phyloP scores from a whole-genome alignment of 441 rosid genomes.

The Populus trichocarpa region DNA sequence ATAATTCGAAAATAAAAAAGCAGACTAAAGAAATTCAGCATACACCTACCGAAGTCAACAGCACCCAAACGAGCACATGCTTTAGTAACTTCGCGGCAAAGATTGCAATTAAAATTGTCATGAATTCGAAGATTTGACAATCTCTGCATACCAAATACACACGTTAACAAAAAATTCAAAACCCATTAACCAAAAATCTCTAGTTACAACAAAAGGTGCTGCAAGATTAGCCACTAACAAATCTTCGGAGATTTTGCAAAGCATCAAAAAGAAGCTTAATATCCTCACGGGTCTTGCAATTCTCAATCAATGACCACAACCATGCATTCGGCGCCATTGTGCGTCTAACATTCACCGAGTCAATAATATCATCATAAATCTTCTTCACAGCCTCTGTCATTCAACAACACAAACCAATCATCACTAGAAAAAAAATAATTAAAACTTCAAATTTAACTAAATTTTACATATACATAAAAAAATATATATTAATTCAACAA shows the following conservation, averaged over 20 bases:
- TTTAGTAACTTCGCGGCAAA: slow-evolving; percentile 72
- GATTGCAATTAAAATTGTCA: slow-evolving; percentile 62
- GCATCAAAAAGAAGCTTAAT: slow-evolving; percentile 56
- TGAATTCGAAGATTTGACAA: slow-evolving; percentile 75
- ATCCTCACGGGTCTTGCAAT: slow-evolving; percentile 58
- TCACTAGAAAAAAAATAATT: not conserved
- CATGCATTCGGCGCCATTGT: slow-evolving; percentile 84
- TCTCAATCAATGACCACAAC: slow-evolving; percentile 78
- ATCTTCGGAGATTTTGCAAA: slow-evolving; percentile 64
- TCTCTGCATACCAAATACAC: slow-evolving; percentile 46
- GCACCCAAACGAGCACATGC: slow-evolving; percentile 66
- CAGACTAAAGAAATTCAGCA: not conserved
- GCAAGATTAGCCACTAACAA: slow-evolving; percentile 51
- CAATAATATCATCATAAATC: slow-evolving; percentile 52
- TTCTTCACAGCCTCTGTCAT: slow-evolving; percentile 74
- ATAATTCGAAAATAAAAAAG: not conserved
- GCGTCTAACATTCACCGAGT: slow-evolving; percentile 55
- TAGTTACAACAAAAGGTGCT: not conserved
- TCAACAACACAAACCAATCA: slow-evolving; percentile 16
- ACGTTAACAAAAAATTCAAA: too few species aligned
- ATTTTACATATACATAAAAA: not conserved
- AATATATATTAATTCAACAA: slow-evolving; percentile 3
- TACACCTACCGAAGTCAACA: slow-evolving; percentile 59
- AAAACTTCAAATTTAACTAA: not conserved
- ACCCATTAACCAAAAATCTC: slow-evolving; percentile 1